Conservation (phyloP, 768 basidiomycete genomes). For the Kwoniella sp. region DNA sequence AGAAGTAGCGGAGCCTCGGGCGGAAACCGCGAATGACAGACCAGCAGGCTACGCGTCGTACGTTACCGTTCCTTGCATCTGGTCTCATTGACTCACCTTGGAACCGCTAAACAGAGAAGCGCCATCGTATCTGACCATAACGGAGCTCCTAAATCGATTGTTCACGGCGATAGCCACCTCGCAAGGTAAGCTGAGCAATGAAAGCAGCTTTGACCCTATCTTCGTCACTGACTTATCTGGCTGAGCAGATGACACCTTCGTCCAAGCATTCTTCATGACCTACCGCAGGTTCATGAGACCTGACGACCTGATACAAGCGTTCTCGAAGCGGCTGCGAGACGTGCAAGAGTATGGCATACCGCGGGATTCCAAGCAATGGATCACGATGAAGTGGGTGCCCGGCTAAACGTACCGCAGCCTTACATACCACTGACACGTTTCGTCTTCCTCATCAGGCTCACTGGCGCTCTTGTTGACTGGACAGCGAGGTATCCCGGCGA, state of each 20-base stretch:
- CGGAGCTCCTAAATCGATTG: conserved; percentile 22
- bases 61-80: too few species aligned
- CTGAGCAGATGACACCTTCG: conserved; percentile 31
- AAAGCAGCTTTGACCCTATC: too few species aligned
- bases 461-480: conserved; percentile 42
- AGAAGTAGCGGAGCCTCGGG: too few species aligned
- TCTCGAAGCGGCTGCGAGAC: conserved; percentile 29
- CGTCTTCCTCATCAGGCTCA: conserved; percentile 16
- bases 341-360: conserved; percentile 23
- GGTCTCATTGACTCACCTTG: too few species aligned
- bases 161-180: conserved; percentile 30
- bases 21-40: too few species aligned
- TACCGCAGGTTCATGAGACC: conserved; percentile 43
- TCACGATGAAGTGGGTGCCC: conserved; percentile 31
- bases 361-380: conserved; percentile 30
- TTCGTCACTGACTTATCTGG: neutral
- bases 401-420: too few species aligned
- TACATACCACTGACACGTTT: too few species aligned
- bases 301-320: conserved; percentile 30
- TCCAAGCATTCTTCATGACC: conserved; percentile 40
- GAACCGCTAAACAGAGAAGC: conserved; percentile 17
- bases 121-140: conserved; percentile 15
- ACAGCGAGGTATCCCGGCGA: conserved; percentile 44
- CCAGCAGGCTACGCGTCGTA: too few species aligned
- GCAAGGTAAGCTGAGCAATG: conserved; percentile 21